Conservation (phyloP, 2,329 filamentous ascomycete genomes). For the Colletotrichum lentis region DNA sequence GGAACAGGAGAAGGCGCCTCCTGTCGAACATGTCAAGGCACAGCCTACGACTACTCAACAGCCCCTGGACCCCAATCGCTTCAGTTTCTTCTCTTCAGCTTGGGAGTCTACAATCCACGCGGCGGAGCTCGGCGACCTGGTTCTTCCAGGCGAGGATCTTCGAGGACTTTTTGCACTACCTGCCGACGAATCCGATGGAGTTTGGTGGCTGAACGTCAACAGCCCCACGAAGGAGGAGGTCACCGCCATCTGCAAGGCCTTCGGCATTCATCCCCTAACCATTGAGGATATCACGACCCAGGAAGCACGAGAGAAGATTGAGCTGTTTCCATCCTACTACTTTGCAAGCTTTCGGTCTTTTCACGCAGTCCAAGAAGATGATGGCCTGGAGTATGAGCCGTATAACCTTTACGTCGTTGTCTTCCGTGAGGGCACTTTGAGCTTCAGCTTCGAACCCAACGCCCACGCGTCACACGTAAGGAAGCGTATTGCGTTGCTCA, state of each 20-base stretch:
- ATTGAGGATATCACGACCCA: slow-evolving; percentile 96
- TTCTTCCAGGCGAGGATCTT: slow-evolving; percentile 89
- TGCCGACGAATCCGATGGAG: slow-evolving; percentile 73
- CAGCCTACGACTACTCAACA: slow-evolving; percentile 41
- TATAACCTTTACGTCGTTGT: slow-evolving; percentile 98
- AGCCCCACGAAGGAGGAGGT: slow-evolving; percentile 90
- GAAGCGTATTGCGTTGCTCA: slow-evolving; percentile 88
- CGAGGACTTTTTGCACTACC: slow-evolving; percentile 81
- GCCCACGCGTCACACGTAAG: slow-evolving; percentile 88
- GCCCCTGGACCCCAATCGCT: slow-evolving; percentile 75
- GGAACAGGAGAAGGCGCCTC: slow-evolving; percentile 61
- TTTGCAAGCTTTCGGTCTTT: slow-evolving; percentile 98
- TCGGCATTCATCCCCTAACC: slow-evolving; percentile 93
- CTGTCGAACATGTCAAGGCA: slow-evolving; percentile 50
- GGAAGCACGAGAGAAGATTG: slow-evolving; percentile 97
- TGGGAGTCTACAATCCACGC: slow-evolving; percentile 94
- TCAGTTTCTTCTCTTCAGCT: slow-evolving; percentile 96
- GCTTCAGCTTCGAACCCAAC: slow-evolving; percentile 91
- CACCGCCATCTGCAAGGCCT: slow-evolving; percentile 87
- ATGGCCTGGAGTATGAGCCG: slow-evolving; percentile 86
- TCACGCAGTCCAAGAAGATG: slow-evolving; percentile 77
- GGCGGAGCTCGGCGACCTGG: slow-evolving; percentile 83
- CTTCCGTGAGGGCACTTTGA: slow-evolving; percentile 92
- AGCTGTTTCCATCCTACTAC: slow-evolving; percentile 97
- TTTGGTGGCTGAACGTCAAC: slow-evolving; percentile 99